Evolutionary conservation across 306 rosid genomes (phyloP), one percentile per base, ranked within the genome.

Genomic region (Vigna radiata): DNA sequence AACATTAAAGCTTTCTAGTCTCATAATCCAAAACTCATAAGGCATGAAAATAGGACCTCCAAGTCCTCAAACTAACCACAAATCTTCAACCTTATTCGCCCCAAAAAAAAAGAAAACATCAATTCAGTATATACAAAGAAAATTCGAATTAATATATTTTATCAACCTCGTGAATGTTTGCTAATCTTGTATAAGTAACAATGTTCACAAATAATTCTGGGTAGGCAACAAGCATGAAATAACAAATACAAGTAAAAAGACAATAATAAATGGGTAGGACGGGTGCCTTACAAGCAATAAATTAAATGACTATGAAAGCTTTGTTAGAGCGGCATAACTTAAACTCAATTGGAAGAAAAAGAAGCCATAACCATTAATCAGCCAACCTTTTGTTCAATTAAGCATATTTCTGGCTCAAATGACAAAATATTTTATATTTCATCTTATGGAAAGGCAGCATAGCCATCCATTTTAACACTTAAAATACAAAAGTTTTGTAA

Each of bases 341-440:
- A 49, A 21, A 72, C 48, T 25, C 27, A 25, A 46, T 29, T 16
- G 19, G 8, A 25, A 25, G 23, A 27, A 75, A 48, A 65, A 55
- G 23, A 44, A 29, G 9, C 56, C 29, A 67, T 53, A 59, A 18
- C 12, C 43, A n/a, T 60, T 8, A 43, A 59, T 50, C 27, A 29
- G 21, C 58, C 65, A 76, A 62, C 53, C 56, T 60, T 60, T 29
- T 69, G 27, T 54, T 76, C 18, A 70, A 62, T 54, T 53, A 67
- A 31, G 71, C 48, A 74, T 36, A 36, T 81, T 67, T 81, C 64
- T 62, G 68, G 37, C 43, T 44, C 53, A 81, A 50, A 43, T 69
- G 46, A 46, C 68, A 62, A 41, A 36, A 70, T 63, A 76, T 41
- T 60, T 50, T 60, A 27, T 44, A 41, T 82, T 62, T 70, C 68